Conservation (phyloP, 2,329 filamentous ascomycete genomes). For the Beauveria bassiana region DNA sequence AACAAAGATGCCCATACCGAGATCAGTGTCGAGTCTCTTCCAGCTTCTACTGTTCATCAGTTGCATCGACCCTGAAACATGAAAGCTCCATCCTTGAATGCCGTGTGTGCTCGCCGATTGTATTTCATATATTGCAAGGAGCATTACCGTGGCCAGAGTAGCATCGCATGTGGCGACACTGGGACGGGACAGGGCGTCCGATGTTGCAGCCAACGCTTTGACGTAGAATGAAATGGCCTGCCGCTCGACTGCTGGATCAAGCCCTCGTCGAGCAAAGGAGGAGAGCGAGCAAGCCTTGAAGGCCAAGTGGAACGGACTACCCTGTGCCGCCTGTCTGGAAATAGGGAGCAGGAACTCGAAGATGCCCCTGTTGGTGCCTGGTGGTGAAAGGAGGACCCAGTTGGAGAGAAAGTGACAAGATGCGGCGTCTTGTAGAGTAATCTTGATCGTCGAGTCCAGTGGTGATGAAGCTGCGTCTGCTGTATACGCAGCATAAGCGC, state of each 20-base stretch:
- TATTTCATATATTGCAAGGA: neutral
- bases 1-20: neutral
- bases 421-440: neutral
- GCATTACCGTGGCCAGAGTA: neutral
- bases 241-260: neutral
- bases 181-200: neutral
- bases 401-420: conserved; percentile 3
- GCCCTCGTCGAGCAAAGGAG: neutral
- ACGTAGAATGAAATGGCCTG: neutral
- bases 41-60: conserved; percentile 7
- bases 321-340: neutral
- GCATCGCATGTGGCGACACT: conserved; percentile 2
- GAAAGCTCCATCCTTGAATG: neutral
- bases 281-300: conserved; percentile 4
- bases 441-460: neutral
- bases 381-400: neutral
- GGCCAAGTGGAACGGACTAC: neutral
- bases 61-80: neutral
- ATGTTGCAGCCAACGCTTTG: neutral
- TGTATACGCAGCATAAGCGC: neutral
- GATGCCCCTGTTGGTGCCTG: neutral
- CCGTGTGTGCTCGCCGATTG: neutral
- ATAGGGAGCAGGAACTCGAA: conserved; percentile 1
- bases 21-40: neutral
- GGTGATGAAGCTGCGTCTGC: neutral